These are phyloP conservation scores for Herpetomonas tarakana DNA, from an alignment of 208 protist species.

Conservation along the genomic window DNA sequence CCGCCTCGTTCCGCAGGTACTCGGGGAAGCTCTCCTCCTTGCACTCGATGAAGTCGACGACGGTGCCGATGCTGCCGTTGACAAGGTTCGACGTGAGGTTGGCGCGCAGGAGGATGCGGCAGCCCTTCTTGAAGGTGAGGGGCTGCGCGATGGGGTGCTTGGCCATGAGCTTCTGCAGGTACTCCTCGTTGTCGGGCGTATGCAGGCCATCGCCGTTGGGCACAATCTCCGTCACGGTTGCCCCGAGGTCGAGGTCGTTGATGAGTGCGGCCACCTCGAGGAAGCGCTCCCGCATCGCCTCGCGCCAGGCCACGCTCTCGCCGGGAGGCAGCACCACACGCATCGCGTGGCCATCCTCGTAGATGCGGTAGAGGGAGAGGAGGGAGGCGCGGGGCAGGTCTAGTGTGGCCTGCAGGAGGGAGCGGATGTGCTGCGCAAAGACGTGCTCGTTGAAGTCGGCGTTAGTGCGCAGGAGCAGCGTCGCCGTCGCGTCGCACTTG, in stretches of 20 bases:
- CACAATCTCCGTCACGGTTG: slow-evolving; percentile 75
- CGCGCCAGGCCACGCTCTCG: slow-evolving; percentile 75
- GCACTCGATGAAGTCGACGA: slow-evolving; percentile 82
- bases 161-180: slow-evolving; percentile 69
- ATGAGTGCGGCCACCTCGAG: slow-evolving; percentile 69
- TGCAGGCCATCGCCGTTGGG: slow-evolving; percentile 80
- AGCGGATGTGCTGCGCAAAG: slow-evolving; percentile 69
- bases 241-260: slow-evolving; percentile 72
- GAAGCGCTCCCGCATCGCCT: slow-evolving; percentile 81
- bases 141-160: slow-evolving; percentile 86
- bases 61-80: slow-evolving; percentile 87
- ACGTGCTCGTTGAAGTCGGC: slow-evolving; percentile 66
- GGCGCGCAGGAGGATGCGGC: slow-evolving; percentile 72
- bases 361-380: slow-evolving; percentile 74
- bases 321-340: slow-evolving; percentile 79
- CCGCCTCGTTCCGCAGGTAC: slow-evolving; percentile 51
- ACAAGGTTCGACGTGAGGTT: slow-evolving; percentile 80
- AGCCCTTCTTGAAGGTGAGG: slow-evolving; percentile 82
- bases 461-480: slow-evolving; percentile 75
- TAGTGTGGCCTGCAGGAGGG: slow-evolving; percentile 72
- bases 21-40: slow-evolving; percentile 60
- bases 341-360: slow-evolving; percentile 86
- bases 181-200: slow-evolving; percentile 76
- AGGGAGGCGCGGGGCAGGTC: slow-evolving; percentile 74
- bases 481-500: slow-evolving; percentile 69